These are phyloP conservation scores for Alternaria triticina DNA, from an alignment of 2,329 filamentous ascomycete species.

Conservation along the genomic window DNA sequence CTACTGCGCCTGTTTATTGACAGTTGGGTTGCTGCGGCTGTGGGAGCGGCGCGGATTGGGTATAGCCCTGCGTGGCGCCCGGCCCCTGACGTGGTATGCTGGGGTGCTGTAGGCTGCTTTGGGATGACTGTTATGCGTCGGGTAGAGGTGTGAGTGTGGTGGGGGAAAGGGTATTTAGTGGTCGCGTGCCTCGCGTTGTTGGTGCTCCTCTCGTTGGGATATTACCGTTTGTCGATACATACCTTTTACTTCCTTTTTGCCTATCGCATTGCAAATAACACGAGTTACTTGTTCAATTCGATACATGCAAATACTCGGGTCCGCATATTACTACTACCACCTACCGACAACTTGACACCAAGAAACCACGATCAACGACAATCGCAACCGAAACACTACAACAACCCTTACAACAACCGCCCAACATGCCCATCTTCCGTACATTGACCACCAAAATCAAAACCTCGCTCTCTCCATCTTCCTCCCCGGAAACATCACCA, in stretches of 20 bases:
- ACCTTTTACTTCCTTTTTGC: neutral
- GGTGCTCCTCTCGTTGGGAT: neutral
- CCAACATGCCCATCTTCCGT: conserved; percentile 40
- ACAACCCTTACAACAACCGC: neutral
- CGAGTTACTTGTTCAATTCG: neutral
- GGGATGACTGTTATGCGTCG: neutral
- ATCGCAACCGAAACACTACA: neutral
- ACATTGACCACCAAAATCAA: conserved; percentile 40
- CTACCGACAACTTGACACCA: neutral
- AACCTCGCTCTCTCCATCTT: conserved; percentile 33
- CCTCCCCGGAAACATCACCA: conserved; percentile 29
- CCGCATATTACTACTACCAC: neutral
- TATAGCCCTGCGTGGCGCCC: neutral
- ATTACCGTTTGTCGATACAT: neutral
- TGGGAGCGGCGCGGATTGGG: neutral
- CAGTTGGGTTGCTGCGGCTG: conserved; percentile 1
- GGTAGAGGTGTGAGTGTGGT: neutral
- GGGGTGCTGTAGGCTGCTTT: neutral
- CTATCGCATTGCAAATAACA: neutral
- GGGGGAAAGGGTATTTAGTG: neutral
- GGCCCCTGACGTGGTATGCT: conserved; percentile 1
- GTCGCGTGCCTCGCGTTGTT: neutral
- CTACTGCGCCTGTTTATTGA: conserved; percentile 16
- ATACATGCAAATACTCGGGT: conserved; percentile 9
- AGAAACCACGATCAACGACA: neutral